Conservation (phyloP, 805 yeast genomes). For the Saturnispora quitensis region DNA sequence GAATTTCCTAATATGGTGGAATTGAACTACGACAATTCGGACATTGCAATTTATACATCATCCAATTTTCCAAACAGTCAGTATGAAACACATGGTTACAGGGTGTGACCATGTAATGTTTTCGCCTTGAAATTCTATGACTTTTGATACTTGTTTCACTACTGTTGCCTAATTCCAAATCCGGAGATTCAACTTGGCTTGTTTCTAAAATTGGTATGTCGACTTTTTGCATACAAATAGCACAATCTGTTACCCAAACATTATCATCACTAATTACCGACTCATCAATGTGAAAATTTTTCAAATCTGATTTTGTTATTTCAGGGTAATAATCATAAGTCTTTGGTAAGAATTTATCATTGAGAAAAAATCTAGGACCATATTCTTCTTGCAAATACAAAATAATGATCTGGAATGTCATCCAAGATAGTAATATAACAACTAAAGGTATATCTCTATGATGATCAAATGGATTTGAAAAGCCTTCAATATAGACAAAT, state of each 20-base stretch:
- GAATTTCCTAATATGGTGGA: constrained; percentile 45
- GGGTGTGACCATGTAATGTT: constrained; percentile 76
- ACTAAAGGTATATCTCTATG: constrained; percentile 49
- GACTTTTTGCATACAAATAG: constrained; percentile 83
- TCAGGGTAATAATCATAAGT: constrained; percentile 78
- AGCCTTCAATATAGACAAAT: constrained; percentile 40
- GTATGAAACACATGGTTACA: constrained; percentile 87
- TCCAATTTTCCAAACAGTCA: constrained; percentile 86
- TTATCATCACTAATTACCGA: constrained; percentile 21
- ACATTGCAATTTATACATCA: constrained; percentile 86
- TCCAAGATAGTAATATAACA: constrained; percentile 41
- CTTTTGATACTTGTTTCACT: background rate
- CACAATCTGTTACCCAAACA: constrained; percentile 59
- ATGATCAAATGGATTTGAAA: constrained; percentile 61
- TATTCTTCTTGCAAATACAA: constrained; percentile 54
- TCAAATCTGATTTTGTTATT: constrained; percentile 45
- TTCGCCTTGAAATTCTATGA: constrained; percentile 23
- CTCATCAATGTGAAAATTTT: constrained; percentile 41
- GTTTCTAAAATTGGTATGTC: constrained; percentile 39
- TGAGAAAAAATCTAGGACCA: constrained; percentile 81
- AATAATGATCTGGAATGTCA: constrained; percentile 46
- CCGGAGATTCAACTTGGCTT: constrained; percentile 3
- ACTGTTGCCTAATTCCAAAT: constrained; percentile 1
- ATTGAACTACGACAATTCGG: constrained; percentile 83
- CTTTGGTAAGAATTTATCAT: constrained; percentile 64